Evolutionary conservation across 257 asterid species (phyloP), one percentile per base, ranked within the genome.

Genomic region (Fraxinus pennsylvanica): DNA sequence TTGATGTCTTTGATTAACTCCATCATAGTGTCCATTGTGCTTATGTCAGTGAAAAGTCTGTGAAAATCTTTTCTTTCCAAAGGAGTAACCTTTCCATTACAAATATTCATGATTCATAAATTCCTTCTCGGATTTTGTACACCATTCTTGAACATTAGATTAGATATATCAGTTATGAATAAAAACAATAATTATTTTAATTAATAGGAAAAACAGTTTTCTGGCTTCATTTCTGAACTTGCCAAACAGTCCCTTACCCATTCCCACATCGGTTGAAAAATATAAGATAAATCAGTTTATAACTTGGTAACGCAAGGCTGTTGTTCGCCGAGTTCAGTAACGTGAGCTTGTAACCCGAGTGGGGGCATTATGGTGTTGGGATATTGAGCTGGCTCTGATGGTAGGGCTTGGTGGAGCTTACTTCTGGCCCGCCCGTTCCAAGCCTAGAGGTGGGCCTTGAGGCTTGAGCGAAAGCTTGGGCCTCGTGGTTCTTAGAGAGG

Each of bases 251-350:
- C 9, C 25, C 27, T 54, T 19, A 13, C 1, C 27, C 3, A n/a
- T 5, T 54, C 63, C 63, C 63, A 54, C 63, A 54, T 54, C 27
- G 63, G 6, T 54, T 19, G 25, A 19, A 6, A 5, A 5, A 1
- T 5, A 4, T 14, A 17, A 0, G 5, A 52, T 14, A 1, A 52
- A 52, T 22, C 63, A 52, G 0, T 19, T 52, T 14, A 52, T 52
- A 52, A 52, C 1, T 19, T 52, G 5, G 2, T 3, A 4, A 15
- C 8, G 4, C 0, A 4, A 4, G 0, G 0, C 0, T 0, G 0
- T 0, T 0, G 32, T 2, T 52, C 0, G 77, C 77, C 9, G 77
- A 32, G 77, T 50, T 7, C 6, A 8, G 68, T 52, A 73, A 50
- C 32, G 30, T 1, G 17, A 0, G 69, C 50, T 74, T 57, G 78